Base-by-base conservation (phyloP, 805 yeast species). In the Suhomyces sp. region DNA sequence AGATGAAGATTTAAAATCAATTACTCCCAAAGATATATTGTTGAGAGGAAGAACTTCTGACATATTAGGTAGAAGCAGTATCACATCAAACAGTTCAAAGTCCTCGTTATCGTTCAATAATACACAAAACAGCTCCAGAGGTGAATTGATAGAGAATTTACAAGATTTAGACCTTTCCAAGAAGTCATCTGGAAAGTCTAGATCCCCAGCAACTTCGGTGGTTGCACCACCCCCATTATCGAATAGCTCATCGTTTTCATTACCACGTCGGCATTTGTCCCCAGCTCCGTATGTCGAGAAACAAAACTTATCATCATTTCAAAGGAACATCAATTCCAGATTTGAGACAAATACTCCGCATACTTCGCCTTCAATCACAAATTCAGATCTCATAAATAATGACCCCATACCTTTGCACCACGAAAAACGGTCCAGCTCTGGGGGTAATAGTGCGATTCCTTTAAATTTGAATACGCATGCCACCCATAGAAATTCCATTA, bases 251-350 rank as follows among this genome's bases (percentile, higher is more conserved):
- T 53, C 61, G 35, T 47, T 58, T 51, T 49, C 70, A 25, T 75
- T 83, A 1, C 84, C 84, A 11, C 63, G 81, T 48, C 58, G 82
- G 40, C 77, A 73, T 20, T 61, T 79, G 5, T 79, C 83, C 1
- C 79, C 83, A 2, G 70, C 70, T 1, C 70, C 70, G 2, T 44
- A 67, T 56, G 57, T 58, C 40, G 60, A 58, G 20, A 66, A 67
- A 39, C 71, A 76, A 1, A 83, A 82, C 14, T 59, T 81, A 51
- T 74, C 88, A 10, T 74, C 83, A 0, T 68, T 80, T 14, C 87
- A 79, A 48, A 66, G 79, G 46, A 80, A 77, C 48, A 52, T 38
- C 11, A 50, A 30, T 35, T 47, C 13, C 19, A 36, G 47, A 26
- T 40, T 35, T 13, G 52, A 44, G 6, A 43, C 38, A 12, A 33